phyloP scores from a whole-genome alignment of 2,329 filamentous ascomycete species.

The Claviceps humidiphila region DNA sequence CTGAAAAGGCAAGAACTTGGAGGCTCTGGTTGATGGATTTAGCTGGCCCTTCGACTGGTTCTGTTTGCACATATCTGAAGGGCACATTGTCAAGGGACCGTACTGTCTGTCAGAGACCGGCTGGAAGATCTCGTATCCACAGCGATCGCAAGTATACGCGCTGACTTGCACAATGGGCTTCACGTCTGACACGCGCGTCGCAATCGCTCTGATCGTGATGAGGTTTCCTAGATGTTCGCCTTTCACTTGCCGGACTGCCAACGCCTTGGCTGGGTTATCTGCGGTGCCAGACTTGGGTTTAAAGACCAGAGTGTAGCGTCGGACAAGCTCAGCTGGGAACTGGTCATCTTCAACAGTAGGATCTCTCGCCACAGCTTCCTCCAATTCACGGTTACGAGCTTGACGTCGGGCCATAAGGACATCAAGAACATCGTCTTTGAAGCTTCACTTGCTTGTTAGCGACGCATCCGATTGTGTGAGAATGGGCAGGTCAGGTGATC shows the following conservation, averaged over 20 bases:
- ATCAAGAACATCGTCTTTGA: slow-evolving; percentile 95
- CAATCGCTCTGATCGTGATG: slow-evolving; percentile 88
- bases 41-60: slow-evolving; percentile 92
- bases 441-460: slow-evolving; percentile 35
- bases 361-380: slow-evolving; percentile 54
- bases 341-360: slow-evolving; percentile 55
- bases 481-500: not conserved
- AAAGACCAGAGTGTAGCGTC: slow-evolving; percentile 91
- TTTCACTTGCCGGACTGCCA: slow-evolving; percentile 87
- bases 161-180: slow-evolving; percentile 97
- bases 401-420: slow-evolving; percentile 89
- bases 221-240: slow-evolving; percentile 87
- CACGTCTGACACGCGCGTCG: slow-evolving; percentile 90
- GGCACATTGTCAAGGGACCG: slow-evolving; percentile 72
- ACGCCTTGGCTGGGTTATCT: slow-evolving; percentile 46
- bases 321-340: slow-evolving; percentile 83
- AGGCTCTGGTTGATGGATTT: slow-evolving; percentile 87
- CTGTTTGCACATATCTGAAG: slow-evolving; percentile 75
- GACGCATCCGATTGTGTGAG: not conserved
- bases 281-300: slow-evolving; percentile 70
- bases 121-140: slow-evolving; percentile 95
- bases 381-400: slow-evolving; percentile 68
- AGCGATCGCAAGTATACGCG: slow-evolving; percentile 93
- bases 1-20: slow-evolving; percentile 94
- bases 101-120: slow-evolving; percentile 86